Evolutionary conservation across 2,329 filamentous ascomycete species (phyloP).

Genomic region (Fusarium tanahbumbuense): DNA sequence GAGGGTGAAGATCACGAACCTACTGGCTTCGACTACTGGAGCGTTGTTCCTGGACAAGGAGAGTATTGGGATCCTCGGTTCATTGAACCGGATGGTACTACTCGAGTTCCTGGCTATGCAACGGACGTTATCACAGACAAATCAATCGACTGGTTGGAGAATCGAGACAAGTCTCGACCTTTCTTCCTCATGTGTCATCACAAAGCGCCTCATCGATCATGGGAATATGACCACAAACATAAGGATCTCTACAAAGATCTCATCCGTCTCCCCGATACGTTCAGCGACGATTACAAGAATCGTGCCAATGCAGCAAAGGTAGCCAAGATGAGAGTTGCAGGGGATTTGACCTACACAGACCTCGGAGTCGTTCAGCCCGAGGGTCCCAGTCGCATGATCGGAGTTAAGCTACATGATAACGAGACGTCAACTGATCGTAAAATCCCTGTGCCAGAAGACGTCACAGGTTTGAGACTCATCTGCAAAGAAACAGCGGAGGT

Average conservation of each 20-base stretch:
- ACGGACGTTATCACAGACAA: constrained; percentile 66
- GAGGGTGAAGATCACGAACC: constrained; percentile 60
- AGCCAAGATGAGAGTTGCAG: constrained; percentile 64
- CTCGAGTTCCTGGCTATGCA: constrained; percentile 56
- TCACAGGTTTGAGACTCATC: constrained; percentile 50
- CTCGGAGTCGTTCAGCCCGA: constrained; percentile 64
- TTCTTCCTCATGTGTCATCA: constrained; percentile 69
- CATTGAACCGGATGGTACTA: constrained; percentile 54
- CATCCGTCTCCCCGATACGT: constrained; percentile 62
- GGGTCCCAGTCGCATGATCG: constrained; percentile 53
- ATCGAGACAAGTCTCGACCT: constrained; percentile 52
- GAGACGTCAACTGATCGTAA: constrained; percentile 41
- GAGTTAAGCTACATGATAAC: constrained; percentile 45
- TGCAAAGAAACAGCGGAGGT: constrained; percentile 59
- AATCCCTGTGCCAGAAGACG: constrained; percentile 38
- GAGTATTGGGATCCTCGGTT: constrained; percentile 64
- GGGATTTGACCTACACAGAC: constrained; percentile 64
- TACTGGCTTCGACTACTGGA: constrained; percentile 64
- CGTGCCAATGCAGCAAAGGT: constrained; percentile 60
- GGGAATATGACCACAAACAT: constrained; percentile 63
- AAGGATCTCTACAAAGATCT: constrained; percentile 60
- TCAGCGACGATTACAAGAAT: constrained; percentile 66
- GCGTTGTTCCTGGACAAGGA: constrained; percentile 63
- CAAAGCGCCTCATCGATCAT: constrained; percentile 65
- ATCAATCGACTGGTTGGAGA: constrained; percentile 56